Evolutionary conservation across 2,329 filamentous ascomycete species (phyloP).

Genomic region (Pseudogymnoascus sp.): DNA sequence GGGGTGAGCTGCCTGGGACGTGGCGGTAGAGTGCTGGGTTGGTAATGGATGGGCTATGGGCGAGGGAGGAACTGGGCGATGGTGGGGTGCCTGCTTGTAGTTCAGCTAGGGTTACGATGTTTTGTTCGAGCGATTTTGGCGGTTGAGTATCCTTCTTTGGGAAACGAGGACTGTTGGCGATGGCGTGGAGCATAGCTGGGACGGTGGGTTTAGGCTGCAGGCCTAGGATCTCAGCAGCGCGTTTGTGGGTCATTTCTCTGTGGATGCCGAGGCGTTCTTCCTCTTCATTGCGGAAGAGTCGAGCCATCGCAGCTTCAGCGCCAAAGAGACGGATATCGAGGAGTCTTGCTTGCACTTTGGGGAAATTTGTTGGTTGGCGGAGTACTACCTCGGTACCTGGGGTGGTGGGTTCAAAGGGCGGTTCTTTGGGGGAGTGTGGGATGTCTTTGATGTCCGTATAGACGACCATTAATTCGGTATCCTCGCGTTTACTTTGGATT

Average conservation of each 20-base stretch:
- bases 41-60: neutral
- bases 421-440: conserved; percentile 28
- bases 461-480: conserved; percentile 49
- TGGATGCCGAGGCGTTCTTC: conserved; percentile 14
- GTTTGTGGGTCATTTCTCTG: neutral
- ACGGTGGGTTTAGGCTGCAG: neutral
- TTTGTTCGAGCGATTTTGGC: neutral
- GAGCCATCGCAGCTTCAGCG: conserved; percentile 20
- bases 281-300: conserved; percentile 16
- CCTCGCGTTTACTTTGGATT: conserved; percentile 49
- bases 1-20: conserved; percentile 46
- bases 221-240: neutral
- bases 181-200: neutral
- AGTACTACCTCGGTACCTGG: conserved; percentile 13
- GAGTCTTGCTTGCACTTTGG: conserved; percentile 24
- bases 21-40: conserved; percentile 38
- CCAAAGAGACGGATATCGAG: conserved; percentile 26
- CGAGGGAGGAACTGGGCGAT: neutral
- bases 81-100: neutral
- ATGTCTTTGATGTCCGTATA: conserved; percentile 30
- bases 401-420: conserved; percentile 14
- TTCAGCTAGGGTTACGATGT: neutral
- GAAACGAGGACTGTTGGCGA: neutral
- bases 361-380: conserved; percentile 19
- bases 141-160: neutral